phyloP scores from a whole-genome alignment of 2,329 filamentous ascomycete genomes.

The Neocatenulostroma microsporum region DNA sequence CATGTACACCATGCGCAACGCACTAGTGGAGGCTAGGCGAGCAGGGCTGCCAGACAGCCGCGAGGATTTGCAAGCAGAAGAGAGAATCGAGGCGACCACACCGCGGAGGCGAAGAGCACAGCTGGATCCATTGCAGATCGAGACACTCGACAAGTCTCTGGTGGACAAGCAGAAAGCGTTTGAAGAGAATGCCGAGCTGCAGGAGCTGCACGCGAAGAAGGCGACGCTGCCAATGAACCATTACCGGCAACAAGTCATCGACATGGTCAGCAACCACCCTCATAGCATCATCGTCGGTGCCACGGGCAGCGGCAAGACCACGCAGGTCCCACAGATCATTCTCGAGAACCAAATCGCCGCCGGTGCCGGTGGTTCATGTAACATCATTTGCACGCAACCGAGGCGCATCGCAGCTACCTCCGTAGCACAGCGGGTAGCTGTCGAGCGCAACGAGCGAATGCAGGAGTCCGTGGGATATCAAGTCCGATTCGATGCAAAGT shows the following conservation, averaged over 20 bases:
- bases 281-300: slow-evolving; percentile 42
- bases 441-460: slow-evolving; percentile 37
- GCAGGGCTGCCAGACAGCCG: slow-evolving; percentile 29
- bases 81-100: slow-evolving; percentile 6
- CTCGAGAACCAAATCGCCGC: slow-evolving; percentile 40
- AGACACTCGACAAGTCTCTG: slow-evolving; percentile 9
- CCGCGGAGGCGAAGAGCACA: slow-evolving; percentile 3
- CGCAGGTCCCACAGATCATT: slow-evolving; percentile 49
- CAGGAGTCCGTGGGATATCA: slow-evolving; percentile 40
- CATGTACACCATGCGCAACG: slow-evolving; percentile 31
- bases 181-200: slow-evolving; percentile 12
- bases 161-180: slow-evolving; percentile 13
- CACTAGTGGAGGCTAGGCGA: slow-evolving; percentile 26
- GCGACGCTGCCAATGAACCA: slow-evolving; percentile 37
- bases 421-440: slow-evolving; percentile 40
- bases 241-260: slow-evolving; percentile 29
- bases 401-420: slow-evolving; percentile 42
- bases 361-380: slow-evolving; percentile 37
- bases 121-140: slow-evolving; percentile 3
- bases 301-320: slow-evolving; percentile 43
- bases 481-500: slow-evolving; percentile 36
- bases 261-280: slow-evolving; percentile 30
- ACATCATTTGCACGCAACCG: slow-evolving; percentile 45
- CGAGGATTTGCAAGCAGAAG: slow-evolving; percentile 16
- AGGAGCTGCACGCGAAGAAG: slow-evolving; percentile 24